Percentiles rank a stretch among this genome's conserved stretches.
phyloP scores from a whole-genome alignment of 306 rosid species.

The Citrullus colocynthis region DNA sequence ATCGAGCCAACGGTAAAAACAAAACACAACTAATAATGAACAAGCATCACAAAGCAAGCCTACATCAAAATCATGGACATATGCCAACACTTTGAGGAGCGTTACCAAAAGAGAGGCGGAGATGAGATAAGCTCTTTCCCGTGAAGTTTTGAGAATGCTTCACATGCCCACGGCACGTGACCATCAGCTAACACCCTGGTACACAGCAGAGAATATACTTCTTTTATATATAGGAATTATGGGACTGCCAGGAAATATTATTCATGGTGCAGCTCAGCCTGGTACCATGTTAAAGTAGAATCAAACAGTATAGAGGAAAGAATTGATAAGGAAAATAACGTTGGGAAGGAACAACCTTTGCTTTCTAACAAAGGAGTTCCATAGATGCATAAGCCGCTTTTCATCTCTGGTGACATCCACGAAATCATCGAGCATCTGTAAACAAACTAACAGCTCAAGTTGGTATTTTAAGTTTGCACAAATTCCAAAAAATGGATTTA shows the following conservation, averaged over 20 bases:
- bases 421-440: conserved; percentile 99
- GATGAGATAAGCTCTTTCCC: conserved; percentile 57
- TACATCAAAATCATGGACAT: background rate
- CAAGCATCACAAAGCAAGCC: background rate
- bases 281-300: background rate
- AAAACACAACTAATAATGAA: background rate
- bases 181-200: conserved; percentile 95
- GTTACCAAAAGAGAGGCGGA: conserved; percentile 68
- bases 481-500: background rate
- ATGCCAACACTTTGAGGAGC: background rate
- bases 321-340: background rate
- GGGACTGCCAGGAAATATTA: background rate
- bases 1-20: background rate
- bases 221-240: background rate
- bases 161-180: conserved; percentile 96
- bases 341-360: conserved; percentile 48
- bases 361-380: conserved; percentile 91
- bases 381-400: conserved; percentile 94
- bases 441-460: conserved; percentile 21
- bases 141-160: conserved; percentile 86
- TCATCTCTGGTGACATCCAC: conserved; percentile 95
- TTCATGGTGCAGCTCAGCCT: background rate
- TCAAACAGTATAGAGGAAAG: background rate
- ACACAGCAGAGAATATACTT: background rate
- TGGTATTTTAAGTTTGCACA: conserved; percentile 1